phyloP scores from a whole-genome alignment of 1,284 basidiomycete species.

The Laetiporus sulphureus region DNA sequence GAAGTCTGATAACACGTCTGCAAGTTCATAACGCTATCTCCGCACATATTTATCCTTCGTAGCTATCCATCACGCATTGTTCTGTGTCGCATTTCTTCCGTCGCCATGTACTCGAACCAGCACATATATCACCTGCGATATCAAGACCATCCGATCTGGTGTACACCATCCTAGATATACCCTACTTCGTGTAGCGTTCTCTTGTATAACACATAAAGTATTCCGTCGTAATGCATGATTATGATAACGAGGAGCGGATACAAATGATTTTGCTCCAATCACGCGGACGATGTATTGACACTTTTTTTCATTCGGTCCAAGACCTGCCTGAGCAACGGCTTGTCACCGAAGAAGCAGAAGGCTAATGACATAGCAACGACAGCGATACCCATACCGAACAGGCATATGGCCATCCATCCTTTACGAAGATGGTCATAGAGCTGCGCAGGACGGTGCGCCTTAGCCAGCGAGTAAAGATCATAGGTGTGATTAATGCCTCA shows the following conservation, averaged over 20 bases:
- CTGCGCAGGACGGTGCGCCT: slow-evolving; percentile 27
- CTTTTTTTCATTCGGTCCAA: background rate
- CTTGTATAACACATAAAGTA: too few relatives aligned
- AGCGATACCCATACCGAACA: slow-evolving; percentile 39
- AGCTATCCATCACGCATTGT: too few relatives aligned
- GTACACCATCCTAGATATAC: slow-evolving; percentile 2
- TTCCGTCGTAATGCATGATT: too few relatives aligned
- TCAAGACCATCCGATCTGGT: too few relatives aligned
- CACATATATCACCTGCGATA: background rate
- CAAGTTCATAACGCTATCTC: slow-evolving; percentile 90
- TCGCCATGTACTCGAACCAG: background rate
- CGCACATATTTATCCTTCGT: too few relatives aligned
- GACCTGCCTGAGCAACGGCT: slow-evolving; percentile 32
- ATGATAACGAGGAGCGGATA: too few relatives aligned
- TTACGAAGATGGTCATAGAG: slow-evolving; percentile 45
- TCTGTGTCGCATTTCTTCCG: too few relatives aligned
- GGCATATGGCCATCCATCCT: slow-evolving; percentile 53
- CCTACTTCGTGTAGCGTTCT: slow-evolving; percentile 5
- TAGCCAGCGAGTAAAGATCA: background rate
- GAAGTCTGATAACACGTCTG: slow-evolving; percentile 25
- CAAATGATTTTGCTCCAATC: too few relatives aligned
- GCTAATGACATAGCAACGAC: slow-evolving; percentile 32
- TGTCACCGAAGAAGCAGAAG: slow-evolving; percentile 41
- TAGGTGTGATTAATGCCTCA: slow-evolving; percentile 16
- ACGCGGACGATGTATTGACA: background rate